Base-by-base conservation (phyloP, 1,284 basidiomycete genomes). In the Veloboletus limbatus region DNA sequence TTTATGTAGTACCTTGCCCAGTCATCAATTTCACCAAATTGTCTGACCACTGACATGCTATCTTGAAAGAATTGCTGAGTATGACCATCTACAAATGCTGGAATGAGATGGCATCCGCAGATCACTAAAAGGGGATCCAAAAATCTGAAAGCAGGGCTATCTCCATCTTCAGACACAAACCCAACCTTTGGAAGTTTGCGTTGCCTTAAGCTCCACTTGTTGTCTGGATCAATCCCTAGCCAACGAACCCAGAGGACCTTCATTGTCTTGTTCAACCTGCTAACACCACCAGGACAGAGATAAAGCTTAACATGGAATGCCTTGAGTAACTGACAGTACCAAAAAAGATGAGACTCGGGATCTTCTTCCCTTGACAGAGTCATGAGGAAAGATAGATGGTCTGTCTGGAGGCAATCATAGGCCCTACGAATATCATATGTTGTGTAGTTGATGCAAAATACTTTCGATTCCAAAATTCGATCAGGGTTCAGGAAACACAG, bases 401-500 rank as follows among this genome's bases (percentile, higher is more conserved):
- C 39, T 0, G 67, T 62, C 38, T 69, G 72, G 31, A 76, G 49
- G 1, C 54, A 59, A 47, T 77, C 72, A 33, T 70, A 65, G 3
- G 52, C 58, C 2, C 64, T 58, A 0, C 59, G 59, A 13, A 73
- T 38, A 9, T 47, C 28, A 3, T 47, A 47, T 10, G 10, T 38
- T 0, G 30, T 45, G 20, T 36, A 43, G 33, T 36, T 36, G 16
- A 43, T 24, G 1, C 18, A 18, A 10, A 43, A 2, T 2, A 43
- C 10, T 35, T 43, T 43, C 1, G 20, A 28, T 16, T 11, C 26
- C 3, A 36, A 17, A 1, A 43, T 6, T 3, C 2, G 13, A 14
- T 36, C 14, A 8, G 24, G 14, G 24, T 43, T 36, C 0, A 21
- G 18, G 6, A 36, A 4, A 9, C 11, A 13, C 2, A 43, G 5